Base-by-base conservation (phyloP, 306 rosid genomes). In the Prunus campanulata region DNA sequence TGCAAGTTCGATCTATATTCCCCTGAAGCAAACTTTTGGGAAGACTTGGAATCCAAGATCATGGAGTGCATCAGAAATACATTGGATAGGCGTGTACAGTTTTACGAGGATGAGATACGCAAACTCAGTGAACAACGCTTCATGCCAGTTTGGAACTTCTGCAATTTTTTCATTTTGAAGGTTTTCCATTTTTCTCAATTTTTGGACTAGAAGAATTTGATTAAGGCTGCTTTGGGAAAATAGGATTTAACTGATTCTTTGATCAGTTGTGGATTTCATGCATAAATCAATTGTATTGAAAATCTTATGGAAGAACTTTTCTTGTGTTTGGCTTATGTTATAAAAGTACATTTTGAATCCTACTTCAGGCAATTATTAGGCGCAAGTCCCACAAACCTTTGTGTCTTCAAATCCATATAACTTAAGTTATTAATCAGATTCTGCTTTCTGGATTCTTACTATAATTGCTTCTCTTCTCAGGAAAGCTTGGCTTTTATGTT, bases 81-180 rank as follows among this genome's bases (percentile, higher is more conserved):
- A 51, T 77, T 96, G 86, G 99, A 96, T 81, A 92, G 88, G 83
- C 99, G 99, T 80, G 96, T 91, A 66, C 99, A 91, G 68, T 96
- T 96, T 80, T 96, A 92, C 74, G 99, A 96, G 87, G 99, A 96
- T 76, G 99, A 96, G 86, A 96, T 96, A 77, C 92, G 99, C 71
- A 96, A 96, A 84, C 91, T 96, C 85, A 96, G 97, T 79, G 99
- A 92, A 88, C 99, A 89, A 77, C 92, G 99, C 66, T 86, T 91
- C 84, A 87, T 92, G 97, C 99, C 99, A 77, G 93, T 91, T 77
- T 92, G 99, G 99, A 96, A 96, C 88, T 96, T 96, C 83, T 96
- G 99, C 83, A 96, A 96, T 82, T 96, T 96, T 86, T 92, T 96
- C 79, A 88, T 96, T 85, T 80, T 96, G 66, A 96, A 96, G 99